Evolutionary conservation across 2,329 filamentous ascomycete genomes (phyloP).

Genomic region (Ophiostoma ulmi): DNA sequence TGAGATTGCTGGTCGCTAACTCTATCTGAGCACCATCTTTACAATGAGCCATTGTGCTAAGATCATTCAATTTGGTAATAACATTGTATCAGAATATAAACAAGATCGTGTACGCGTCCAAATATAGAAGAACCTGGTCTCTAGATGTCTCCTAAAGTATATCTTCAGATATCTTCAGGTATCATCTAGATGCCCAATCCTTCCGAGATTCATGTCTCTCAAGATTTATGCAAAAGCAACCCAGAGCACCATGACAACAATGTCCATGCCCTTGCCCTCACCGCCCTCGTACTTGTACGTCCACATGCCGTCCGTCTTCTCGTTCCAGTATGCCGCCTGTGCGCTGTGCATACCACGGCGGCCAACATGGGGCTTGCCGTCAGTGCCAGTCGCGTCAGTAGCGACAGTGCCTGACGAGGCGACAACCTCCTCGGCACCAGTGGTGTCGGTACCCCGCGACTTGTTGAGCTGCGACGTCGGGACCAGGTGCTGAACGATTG

Average conservation of each 20-base stretch:
- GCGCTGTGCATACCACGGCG: conserved; percentile 87
- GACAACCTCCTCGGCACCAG: conserved; percentile 44
- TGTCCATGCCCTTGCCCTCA: conserved; percentile 61
- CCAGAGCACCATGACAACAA: conserved; percentile 73
- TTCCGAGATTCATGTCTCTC: not conserved
- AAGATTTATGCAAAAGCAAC: conserved; percentile 45
- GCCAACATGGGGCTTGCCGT: conserved; percentile 67
- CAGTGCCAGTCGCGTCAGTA: conserved; percentile 49
- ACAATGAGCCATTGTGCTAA: too few species aligned
- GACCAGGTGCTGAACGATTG: conserved; percentile 89
- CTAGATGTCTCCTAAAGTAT: too few species aligned
- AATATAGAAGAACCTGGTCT: not conserved
- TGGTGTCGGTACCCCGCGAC: conserved; percentile 48
- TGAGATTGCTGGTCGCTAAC: not conserved
- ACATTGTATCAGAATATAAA: not conserved
- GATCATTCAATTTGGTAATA: not conserved
- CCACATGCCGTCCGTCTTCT: conserved; percentile 86
- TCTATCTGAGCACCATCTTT: too few species aligned
- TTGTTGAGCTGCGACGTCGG: conserved; percentile 61
- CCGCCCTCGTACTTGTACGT: conserved; percentile 76
- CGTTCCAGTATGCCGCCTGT: conserved; percentile 82
- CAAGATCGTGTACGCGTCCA: not conserved
- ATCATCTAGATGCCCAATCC: not conserved
- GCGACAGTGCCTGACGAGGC: conserved; percentile 46
- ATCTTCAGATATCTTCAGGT: not conserved